Conservation (phyloP, 1,284 basidiomycete genomes). For the Malassezia arunalokei region DNA sequence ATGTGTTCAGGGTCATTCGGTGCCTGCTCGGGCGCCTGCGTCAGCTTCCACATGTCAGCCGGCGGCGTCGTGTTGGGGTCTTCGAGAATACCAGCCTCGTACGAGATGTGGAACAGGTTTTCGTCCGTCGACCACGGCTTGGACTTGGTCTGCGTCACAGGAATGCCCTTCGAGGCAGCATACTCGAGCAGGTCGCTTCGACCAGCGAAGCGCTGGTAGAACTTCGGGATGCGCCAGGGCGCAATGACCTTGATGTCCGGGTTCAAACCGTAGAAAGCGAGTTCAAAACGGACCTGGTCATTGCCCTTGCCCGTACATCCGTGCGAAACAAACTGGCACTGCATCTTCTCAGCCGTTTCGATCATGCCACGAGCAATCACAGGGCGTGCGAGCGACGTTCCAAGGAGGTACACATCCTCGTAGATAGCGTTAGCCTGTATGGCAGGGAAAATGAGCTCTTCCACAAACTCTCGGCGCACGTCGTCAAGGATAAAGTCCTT, state of each 20-base stretch:
- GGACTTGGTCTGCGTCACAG: constrained; percentile 83
- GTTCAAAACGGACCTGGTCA: constrained; percentile 98
- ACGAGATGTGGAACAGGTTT: constrained; percentile 99
- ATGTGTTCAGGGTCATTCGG: constrained; percentile 70
- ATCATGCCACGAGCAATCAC: constrained; percentile 99
- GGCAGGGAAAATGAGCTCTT: constrained; percentile 88
- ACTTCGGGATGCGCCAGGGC: constrained; percentile 85
- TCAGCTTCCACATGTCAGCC: constrained; percentile 99
- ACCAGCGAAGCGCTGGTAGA: constrained; percentile 75
- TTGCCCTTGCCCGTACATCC: constrained; percentile 99
- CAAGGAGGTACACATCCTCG: constrained; percentile 96
- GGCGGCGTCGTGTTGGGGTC: constrained; percentile 91
- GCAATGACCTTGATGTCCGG: constrained; percentile 98
- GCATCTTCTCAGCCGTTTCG: constrained; percentile 69
- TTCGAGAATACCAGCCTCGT: constrained; percentile 97
- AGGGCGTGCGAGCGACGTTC: constrained; percentile 90
- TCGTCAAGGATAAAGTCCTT: constrained; percentile 91
- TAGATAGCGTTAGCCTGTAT: constrained; percentile 99
- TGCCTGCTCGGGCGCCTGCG: constrained; percentile 67
- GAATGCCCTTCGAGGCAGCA: constrained; percentile 77
- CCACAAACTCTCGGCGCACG: constrained; percentile 86
- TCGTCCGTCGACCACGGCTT: constrained; percentile 97
- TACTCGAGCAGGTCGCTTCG: constrained; percentile 82
- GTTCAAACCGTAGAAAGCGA: constrained; percentile 96
- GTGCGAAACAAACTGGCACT: constrained; percentile 67